These are phyloP conservation scores for Pestalotiopsis sp. DNA, from an alignment of 2,329 filamentous ascomycete species.

Conservation along the genomic window DNA sequence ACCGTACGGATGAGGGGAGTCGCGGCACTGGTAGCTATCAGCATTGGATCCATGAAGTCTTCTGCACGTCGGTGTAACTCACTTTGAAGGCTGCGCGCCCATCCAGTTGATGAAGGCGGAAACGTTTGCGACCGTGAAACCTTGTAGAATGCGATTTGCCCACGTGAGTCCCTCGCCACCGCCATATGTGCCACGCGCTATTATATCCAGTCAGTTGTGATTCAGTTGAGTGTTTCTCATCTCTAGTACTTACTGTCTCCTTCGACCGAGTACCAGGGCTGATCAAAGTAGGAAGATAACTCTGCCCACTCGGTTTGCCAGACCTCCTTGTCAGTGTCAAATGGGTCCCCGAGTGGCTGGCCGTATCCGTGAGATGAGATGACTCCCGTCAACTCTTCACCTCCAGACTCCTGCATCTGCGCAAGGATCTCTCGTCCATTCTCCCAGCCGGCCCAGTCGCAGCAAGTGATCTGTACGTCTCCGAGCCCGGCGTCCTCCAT, in stretches of 20 bases:
- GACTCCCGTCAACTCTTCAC: constrained; percentile 39
- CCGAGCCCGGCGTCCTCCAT: constrained; percentile 31
- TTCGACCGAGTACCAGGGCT: constrained; percentile 7
- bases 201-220: neutral
- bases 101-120: constrained; percentile 11
- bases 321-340: constrained; percentile 35
- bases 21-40: neutral
- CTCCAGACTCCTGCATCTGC: constrained; percentile 22
- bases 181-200: constrained; percentile 3
- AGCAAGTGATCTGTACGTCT: constrained; percentile 38
- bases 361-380: constrained; percentile 44
- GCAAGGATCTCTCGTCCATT: constrained; percentile 16
- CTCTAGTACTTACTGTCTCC: constrained; percentile 1
- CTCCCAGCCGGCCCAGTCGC: constrained; percentile 41
- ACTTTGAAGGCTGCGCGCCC: constrained; percentile 10
- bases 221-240: neutral
- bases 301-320: constrained; percentile 54
- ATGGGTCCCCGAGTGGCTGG: constrained; percentile 28
- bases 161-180: constrained; percentile 7
- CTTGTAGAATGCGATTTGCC: constrained; percentile 6
- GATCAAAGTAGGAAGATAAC: constrained; percentile 23
- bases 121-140: constrained; percentile 10
- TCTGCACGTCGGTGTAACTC: neutral
- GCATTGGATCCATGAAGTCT: neutral
- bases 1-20: constrained; percentile 5